Evolutionary conservation across 2,329 filamentous ascomycete genomes (phyloP), one percentile per base, ranked within the genome.

Genomic region (Curvularia lunata): DNA sequence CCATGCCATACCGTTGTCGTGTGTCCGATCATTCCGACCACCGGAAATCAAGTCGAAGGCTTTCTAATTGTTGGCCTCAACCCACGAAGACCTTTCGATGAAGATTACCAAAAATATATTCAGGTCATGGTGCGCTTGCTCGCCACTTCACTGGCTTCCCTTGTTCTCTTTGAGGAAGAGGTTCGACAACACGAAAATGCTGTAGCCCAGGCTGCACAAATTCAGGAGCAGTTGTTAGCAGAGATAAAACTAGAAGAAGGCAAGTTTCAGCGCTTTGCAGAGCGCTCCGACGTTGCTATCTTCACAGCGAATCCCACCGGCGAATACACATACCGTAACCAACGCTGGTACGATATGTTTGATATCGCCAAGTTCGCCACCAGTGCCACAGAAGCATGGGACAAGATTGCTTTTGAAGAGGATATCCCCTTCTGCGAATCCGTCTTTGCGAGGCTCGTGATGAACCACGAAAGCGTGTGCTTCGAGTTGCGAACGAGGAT

Each of bases 41-140:
- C 66, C 3, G 69, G 67, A 5, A 67, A 71, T 13, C 73, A 76
- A 23, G 65, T 76, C 2, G 66, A 78, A 34, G 78, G 76, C 0
- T 76, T 80, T 25, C 48, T 80, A 5, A 65, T 81, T 1, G 56
- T 78, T 13, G 79, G 77, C 0, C 51, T 79, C 1, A 79, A 77
- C 46, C 77, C 78, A 4, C 68, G 76, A 2, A 66, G 72, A 18
- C 73, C 75, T 0, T 78, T 76, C 41, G 74, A 79, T 37, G 67
- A 72, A 18, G 72, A 77, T 9, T 80, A 80, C 46, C 68, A 74
- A 32, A 61, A 75, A 16, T 80, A 76, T 50, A 64, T 77, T 2
- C 65, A 74, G 13, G 67, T 80, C 1, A 62, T 75, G 30, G 63
- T 69, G 5, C 73, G 79, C 21, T 56, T 79, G 1, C 61, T 81